Evolutionary conservation across 116 monocot genomes (phyloP).

Genomic region (Dioscorea cayenensis): DNA sequence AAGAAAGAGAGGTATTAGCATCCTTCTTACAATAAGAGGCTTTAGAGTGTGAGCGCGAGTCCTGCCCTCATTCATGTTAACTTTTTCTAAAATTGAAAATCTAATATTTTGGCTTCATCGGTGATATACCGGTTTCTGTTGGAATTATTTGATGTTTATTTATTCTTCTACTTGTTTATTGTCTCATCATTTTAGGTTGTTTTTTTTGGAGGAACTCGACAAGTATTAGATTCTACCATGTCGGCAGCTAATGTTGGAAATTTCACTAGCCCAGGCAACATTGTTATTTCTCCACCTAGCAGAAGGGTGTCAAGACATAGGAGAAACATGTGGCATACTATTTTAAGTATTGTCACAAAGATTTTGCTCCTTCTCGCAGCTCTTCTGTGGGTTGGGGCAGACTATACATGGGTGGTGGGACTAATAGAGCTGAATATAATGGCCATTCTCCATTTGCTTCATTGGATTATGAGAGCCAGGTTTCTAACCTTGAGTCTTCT

Average conservation of each 20-base stretch:
- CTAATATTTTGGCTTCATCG: too few relatives aligned
- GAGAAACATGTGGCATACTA: slow-evolving; percentile 49
- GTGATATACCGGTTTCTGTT: too few relatives aligned
- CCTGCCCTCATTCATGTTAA: too few relatives aligned
- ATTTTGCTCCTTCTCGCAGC: slow-evolving; percentile 47
- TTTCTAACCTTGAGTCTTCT: slow-evolving; percentile 60
- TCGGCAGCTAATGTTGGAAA: background rate
- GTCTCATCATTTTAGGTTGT: background rate
- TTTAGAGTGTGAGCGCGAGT: too few relatives aligned
- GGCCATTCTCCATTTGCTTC: slow-evolving; percentile 15
- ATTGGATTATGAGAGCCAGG: slow-evolving; percentile 49
- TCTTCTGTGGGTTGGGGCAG: slow-evolving; percentile 49
- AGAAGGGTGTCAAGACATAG: slow-evolving; percentile 28
- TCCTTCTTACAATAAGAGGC: too few relatives aligned
- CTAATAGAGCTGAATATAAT: slow-evolving; percentile 7
- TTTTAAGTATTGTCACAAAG: slow-evolving; percentile 45
- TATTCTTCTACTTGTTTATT: background rate
- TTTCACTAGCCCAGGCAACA: background rate
- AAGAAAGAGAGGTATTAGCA: too few relatives aligned
- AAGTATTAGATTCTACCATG: background rate
- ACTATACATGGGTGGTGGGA: slow-evolving; percentile 48
- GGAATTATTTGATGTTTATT: too few relatives aligned
- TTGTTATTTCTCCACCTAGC: slow-evolving; percentile 16
- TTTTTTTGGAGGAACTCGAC: background rate
- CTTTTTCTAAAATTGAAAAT: too few relatives aligned